phyloP scores from a whole-genome alignment of 106 monocot genomes.

The Dendrobium huoshanense region DNA sequence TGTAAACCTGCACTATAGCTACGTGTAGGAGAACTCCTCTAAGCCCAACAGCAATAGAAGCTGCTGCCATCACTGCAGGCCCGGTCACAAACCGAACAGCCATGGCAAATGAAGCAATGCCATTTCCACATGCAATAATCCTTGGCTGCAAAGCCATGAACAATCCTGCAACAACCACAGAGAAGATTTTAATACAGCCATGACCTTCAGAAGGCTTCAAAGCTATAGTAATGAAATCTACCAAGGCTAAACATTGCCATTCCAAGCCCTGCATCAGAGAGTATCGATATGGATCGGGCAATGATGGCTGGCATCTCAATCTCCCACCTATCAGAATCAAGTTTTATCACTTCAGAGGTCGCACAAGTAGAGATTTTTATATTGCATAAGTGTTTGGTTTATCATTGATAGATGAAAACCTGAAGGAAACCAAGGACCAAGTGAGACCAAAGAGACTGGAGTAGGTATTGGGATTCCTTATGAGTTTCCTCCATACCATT shows the following conservation, averaged over 20 bases:
- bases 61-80: slow-evolving; percentile 25
- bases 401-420: slow-evolving; percentile 11
- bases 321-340: slow-evolving; percentile 15
- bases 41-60: slow-evolving; percentile 18
- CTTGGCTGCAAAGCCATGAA: slow-evolving; percentile 30
- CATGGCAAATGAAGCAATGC: slow-evolving; percentile 19
- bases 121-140: slow-evolving; percentile 26
- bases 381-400: neutral
- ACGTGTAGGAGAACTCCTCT: slow-evolving; percentile 18
- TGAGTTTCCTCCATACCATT: slow-evolving; percentile 66
- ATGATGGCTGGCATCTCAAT: slow-evolving; percentile 34
- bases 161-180: slow-evolving; percentile 10
- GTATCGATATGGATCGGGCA: slow-evolving; percentile 30
- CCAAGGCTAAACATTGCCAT: slow-evolving; percentile 67
- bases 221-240: slow-evolving; percentile 2
- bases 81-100: slow-evolving; percentile 20
- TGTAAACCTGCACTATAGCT: slow-evolving; percentile 24
- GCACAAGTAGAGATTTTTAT: neutral
- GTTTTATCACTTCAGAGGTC: neutral
- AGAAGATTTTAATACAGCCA: neutral
- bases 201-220: neutral
- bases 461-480: slow-evolving; percentile 54
- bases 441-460: slow-evolving; percentile 43
- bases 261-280: slow-evolving; percentile 57
- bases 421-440: slow-evolving; percentile 52